phyloP scores from a whole-genome alignment of 2,329 filamentous ascomycete genomes.

The Cordyceps farinosa region DNA sequence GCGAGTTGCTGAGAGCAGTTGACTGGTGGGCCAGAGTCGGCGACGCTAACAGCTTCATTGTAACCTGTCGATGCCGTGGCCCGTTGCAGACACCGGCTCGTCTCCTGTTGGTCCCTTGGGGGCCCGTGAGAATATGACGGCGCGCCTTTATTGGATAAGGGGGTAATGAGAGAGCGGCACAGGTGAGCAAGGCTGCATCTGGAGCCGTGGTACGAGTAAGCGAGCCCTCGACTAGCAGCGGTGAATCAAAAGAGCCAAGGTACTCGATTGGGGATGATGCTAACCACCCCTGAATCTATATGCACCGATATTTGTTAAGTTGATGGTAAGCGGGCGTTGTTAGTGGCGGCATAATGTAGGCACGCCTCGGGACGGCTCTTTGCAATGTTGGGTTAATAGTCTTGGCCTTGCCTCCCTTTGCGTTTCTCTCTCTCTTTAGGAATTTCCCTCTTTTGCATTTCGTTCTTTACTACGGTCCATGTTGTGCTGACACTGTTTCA shows the following conservation, averaged over 20 bases:
- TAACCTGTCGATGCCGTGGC: neutral
- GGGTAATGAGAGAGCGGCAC: neutral
- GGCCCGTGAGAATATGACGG: neutral
- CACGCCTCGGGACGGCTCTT: too few species aligned
- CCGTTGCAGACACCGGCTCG: neutral
- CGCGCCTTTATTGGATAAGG: neutral
- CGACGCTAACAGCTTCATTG: neutral
- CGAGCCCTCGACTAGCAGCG: neutral
- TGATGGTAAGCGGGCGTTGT: neutral
- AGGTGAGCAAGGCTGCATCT: neutral
- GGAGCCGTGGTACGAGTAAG: neutral
- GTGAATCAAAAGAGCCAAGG: neutral
- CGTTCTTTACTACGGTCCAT: too few species aligned
- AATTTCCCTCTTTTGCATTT: too few species aligned
- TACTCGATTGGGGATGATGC: neutral
- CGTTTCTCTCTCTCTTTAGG: neutral
- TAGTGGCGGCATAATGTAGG: neutral
- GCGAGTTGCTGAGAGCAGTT: neutral
- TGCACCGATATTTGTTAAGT: neutral
- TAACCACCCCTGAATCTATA: neutral
- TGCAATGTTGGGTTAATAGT: too few species aligned
- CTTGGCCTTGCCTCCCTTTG: too few species aligned
- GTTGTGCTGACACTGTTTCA: too few species aligned
- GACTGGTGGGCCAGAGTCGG: neutral
- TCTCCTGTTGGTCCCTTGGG: conserved; percentile 8